These are phyloP conservation scores for Spergularia bocconei DNA, from an alignment of 148 eudicot species.

Conservation along the genomic window DNA sequence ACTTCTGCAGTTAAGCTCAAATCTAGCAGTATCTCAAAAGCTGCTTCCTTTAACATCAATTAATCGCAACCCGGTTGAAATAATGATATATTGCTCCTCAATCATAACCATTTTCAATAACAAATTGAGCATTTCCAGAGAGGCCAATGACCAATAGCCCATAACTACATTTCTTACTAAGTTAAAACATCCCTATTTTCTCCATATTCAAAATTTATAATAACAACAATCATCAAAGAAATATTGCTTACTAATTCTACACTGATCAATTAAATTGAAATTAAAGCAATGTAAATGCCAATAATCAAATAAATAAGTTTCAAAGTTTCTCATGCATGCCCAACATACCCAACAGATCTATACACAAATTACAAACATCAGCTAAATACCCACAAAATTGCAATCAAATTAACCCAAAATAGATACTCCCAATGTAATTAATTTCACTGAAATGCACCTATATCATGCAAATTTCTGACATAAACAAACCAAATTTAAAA, in stretches of 20 bases:
- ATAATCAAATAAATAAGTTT: not conserved
- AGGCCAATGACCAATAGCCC: too few relatives aligned
- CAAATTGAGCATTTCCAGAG: not conserved
- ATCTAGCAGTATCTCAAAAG: not conserved
- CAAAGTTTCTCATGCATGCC: conserved; percentile 11
- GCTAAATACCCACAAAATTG: not conserved
- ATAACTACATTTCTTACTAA: not conserved
- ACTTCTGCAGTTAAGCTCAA: not conserved
- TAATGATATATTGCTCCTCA: not conserved
- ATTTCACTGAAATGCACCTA: conserved; percentile 2
- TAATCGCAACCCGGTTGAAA: not conserved
- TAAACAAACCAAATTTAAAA: not conserved
- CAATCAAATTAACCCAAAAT: not conserved
- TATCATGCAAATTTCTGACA: not conserved
- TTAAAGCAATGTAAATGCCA: conserved; percentile 10
- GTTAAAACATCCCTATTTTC: not conserved
- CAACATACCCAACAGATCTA: conserved; percentile 16
- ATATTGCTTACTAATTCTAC: not conserved
- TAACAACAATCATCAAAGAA: not conserved
- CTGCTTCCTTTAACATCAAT: not conserved
- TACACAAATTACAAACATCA: not conserved
- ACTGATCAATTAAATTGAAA: not conserved
- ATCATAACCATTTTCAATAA: not conserved
- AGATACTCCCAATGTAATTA: not conserved
- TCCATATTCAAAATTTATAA: too few relatives aligned